Base-by-base conservation (phyloP, 176 grass and related monocot genomes). In the Oryza rufipogon region DNA sequence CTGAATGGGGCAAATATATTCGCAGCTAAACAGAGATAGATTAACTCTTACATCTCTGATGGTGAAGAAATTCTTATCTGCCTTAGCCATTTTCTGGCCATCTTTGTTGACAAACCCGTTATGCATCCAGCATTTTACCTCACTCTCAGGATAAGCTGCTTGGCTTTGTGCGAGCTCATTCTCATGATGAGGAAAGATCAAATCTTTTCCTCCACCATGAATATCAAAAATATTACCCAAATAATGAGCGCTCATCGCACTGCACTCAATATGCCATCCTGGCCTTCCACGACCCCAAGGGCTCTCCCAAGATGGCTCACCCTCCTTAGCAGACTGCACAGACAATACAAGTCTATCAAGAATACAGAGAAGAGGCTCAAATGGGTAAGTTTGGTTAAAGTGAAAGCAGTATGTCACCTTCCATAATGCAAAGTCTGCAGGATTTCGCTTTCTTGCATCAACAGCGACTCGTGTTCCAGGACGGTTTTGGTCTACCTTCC, bases 221-320 rank as follows among this genome's bases (percentile, higher is more conserved):
- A 92, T 90, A 87, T 95, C 93, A 83, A 95, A 95, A 15, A 80
- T 72, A 61, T 77, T 71, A 20, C 90, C 82, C 73, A 95, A 68
- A 81, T 91, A 92, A 17, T 90, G 58, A 41, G 86, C 85, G 52
- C 90, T 92, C 88, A 95, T 95, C 16, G 90, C 93, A 7, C 90
- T 92, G 90, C 93, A 95, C 81, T 95, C 93, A 64, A 95, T 95
- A 75, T 95, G 93, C 93, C 93, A 95, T 73, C 90, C 93, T 5
- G 93, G 93, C 75, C 90, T 92, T 74, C 93, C 93, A 54, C 11
- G 75, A 44, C 93, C 93, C 93, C 93, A 95, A 61, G 93, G 93
- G 23, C 90, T 92, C 44, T 90, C 83, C 93, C 93, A 95, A 73
- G 39, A 92, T 38, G 86, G 90, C 5, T 92, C 90, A 61, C 90